Conservation (phyloP, 2,329 filamentous ascomycete genomes). For the Gnomoniopsis sp. region DNA sequence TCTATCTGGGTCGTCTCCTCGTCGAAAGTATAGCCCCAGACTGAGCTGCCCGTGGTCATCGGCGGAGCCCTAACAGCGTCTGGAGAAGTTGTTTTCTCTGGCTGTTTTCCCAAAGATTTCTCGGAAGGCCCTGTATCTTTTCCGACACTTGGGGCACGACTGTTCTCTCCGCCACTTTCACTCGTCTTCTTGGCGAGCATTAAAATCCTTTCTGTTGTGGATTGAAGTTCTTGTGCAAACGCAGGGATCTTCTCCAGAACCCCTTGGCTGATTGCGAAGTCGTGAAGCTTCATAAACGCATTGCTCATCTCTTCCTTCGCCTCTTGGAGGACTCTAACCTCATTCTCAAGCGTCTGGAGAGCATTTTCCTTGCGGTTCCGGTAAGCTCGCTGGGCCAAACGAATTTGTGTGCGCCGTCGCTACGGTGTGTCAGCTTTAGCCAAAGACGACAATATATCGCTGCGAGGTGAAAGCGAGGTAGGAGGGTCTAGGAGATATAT, state of each 20-base stretch:
- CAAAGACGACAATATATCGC: slow-evolving; percentile 16
- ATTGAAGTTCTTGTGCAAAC: slow-evolving; percentile 54
- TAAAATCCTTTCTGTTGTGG: slow-evolving; percentile 56
- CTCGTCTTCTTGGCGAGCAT: slow-evolving; percentile 46
- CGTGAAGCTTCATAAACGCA: slow-evolving; percentile 65
- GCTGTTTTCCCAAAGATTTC: slow-evolving; percentile 1
- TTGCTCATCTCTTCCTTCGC: slow-evolving; percentile 72
- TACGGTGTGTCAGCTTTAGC: slow-evolving; percentile 31
- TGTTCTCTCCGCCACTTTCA: slow-evolving; percentile 32
- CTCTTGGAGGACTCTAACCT: slow-evolving; percentile 65
- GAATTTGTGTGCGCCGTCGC: slow-evolving; percentile 83
- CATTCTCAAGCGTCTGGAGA: slow-evolving; percentile 68
- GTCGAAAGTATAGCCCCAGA: slow-evolving; percentile 25
- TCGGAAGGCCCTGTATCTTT: slow-evolving; percentile 8
- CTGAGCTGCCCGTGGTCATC: background rate
- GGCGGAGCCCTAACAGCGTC: background rate
- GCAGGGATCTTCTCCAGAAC: slow-evolving; percentile 54
- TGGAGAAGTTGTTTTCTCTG: slow-evolving; percentile 18
- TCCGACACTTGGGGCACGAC: slow-evolving; percentile 17
- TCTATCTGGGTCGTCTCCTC: slow-evolving; percentile 20
- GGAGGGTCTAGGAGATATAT: background rate
- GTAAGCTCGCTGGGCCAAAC: slow-evolving; percentile 81
- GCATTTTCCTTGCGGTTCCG: slow-evolving; percentile 80
- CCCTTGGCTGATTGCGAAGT: slow-evolving; percentile 56
- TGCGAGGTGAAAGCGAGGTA: background rate